phyloP scores from a whole-genome alignment of 371 early-diverging fungal genomes.

The Mucor ambiguus region DNA sequence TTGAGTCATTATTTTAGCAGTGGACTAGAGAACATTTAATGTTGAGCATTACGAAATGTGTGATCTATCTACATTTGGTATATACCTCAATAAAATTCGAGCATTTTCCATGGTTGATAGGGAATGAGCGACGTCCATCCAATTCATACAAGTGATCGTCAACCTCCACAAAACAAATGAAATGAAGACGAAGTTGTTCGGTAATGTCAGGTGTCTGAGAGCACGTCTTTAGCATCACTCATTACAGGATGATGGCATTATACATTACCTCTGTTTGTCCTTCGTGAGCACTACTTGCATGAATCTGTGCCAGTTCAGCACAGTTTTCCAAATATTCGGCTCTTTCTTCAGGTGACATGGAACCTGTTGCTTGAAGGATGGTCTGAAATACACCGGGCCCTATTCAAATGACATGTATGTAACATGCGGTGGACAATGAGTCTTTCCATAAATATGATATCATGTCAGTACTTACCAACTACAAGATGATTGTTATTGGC shows the following conservation, averaged over 20 bases:
- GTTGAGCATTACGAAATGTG: background rate
- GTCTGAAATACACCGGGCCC: constrained; percentile 62
- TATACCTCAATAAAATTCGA: constrained; percentile 59
- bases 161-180: constrained; percentile 75
- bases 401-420: constrained; percentile 6
- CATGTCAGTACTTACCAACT: constrained; percentile 23
- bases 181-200: constrained; percentile 81
- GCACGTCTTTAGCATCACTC: background rate
- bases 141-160: constrained; percentile 85
- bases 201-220: constrained; percentile 66
- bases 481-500: constrained; percentile 63
- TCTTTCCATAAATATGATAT: background rate
- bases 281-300: constrained; percentile 57
- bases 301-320: constrained; percentile 58
- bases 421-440: background rate
- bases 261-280: constrained; percentile 72
- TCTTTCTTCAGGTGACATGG: constrained; percentile 69
- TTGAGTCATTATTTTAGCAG: constrained; percentile 63
- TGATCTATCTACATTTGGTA: background rate
- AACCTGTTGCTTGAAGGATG: constrained; percentile 60
- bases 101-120: constrained; percentile 82
- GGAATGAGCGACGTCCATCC: constrained; percentile 81
- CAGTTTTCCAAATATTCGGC: constrained; percentile 69
- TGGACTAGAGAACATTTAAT: constrained; percentile 39
- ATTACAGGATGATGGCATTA: background rate